Conservation (phyloP, 176 grass and related monocot species). For the Leersia perrieri region DNA sequence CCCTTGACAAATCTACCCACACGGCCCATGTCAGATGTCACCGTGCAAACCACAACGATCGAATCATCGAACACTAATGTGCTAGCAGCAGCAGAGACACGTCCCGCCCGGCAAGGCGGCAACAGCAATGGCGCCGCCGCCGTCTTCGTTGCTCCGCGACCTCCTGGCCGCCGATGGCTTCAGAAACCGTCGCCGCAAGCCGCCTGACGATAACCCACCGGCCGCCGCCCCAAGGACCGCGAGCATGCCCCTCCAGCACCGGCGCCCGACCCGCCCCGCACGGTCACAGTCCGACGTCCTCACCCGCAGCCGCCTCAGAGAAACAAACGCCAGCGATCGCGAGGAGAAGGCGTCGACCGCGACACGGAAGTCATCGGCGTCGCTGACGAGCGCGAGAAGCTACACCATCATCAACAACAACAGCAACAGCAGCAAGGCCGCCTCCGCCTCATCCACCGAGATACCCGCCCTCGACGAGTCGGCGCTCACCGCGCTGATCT, state of each 20-base stretch:
- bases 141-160: conserved; percentile 38
- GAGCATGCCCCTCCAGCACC: conserved; percentile 40
- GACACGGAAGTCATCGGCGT: conserved; percentile 24
- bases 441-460: too few relatives aligned
- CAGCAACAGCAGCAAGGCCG: too few relatives aligned
- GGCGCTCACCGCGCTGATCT: conserved; percentile 47
- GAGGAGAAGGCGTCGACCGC: background rate
- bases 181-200: conserved; percentile 40
- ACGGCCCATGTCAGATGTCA: conserved; percentile 1
- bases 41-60: conserved; percentile 5
- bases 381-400: conserved; percentile 7
- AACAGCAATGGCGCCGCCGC: conserved; percentile 38
- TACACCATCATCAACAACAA: conserved; percentile 13
- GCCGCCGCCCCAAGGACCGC: conserved; percentile 12
- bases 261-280: conserved; percentile 22
- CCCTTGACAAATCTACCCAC: background rate
- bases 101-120: too few relatives aligned
- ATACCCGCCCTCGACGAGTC: conserved; percentile 52
- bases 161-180: conserved; percentile 48
- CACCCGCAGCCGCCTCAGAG: conserved; percentile 23
- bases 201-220: background rate
- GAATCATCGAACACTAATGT: background rate
- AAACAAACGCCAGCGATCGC: background rate
- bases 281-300: conserved; percentile 52
- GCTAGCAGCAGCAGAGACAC: background rate